These are phyloP conservation scores for Cordia subcordata DNA, from an alignment of 257 asterid species.

Conservation along the genomic window DNA sequence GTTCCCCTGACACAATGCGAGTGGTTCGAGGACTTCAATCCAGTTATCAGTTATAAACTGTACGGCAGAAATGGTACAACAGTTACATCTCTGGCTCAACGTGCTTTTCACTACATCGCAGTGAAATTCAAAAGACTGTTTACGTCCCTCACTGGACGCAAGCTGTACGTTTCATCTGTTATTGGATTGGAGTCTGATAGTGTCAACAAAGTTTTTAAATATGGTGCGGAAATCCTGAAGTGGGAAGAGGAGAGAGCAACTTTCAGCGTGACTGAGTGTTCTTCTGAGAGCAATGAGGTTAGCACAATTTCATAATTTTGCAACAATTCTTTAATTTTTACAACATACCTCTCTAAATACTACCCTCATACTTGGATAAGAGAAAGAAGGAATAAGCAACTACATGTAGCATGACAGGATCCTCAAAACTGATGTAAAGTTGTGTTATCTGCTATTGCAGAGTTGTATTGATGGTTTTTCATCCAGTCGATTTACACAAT, in stretches of 20 bases:
- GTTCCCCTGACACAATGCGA: slow-evolving; percentile 64
- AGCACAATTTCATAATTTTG: slow-evolving; percentile 43
- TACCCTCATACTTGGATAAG: not conserved
- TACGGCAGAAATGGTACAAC: slow-evolving; percentile 31
- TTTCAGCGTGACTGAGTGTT: slow-evolving; percentile 34
- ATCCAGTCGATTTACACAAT: too few species aligned
- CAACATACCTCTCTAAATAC: slow-evolving; percentile 16
- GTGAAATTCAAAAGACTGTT: slow-evolving; percentile 65
- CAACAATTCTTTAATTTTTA: not conserved
- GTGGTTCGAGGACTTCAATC: slow-evolving; percentile 74
- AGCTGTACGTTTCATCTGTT: slow-evolving; percentile 52
- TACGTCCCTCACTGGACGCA: slow-evolving; percentile 35
- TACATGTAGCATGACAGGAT: not conserved
- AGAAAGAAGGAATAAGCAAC: not conserved
- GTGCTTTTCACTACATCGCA: slow-evolving; percentile 76
- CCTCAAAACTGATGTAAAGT: too few species aligned
- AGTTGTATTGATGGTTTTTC: too few species aligned
- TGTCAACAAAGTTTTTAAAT: slow-evolving; percentile 61
- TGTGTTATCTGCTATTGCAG: too few species aligned
- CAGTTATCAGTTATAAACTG: slow-evolving; percentile 48
- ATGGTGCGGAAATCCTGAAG: slow-evolving; percentile 56
- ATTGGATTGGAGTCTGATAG: slow-evolving; percentile 67
- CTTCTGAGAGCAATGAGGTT: slow-evolving; percentile 55
- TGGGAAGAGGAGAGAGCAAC: slow-evolving; percentile 58
- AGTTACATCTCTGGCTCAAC: slow-evolving; percentile 51